Evolutionary conservation across 2,329 filamentous ascomycete genomes (phyloP), one percentile per base, ranked within the genome.

Genomic region (Phaeosphaeriaceae sp.): DNA sequence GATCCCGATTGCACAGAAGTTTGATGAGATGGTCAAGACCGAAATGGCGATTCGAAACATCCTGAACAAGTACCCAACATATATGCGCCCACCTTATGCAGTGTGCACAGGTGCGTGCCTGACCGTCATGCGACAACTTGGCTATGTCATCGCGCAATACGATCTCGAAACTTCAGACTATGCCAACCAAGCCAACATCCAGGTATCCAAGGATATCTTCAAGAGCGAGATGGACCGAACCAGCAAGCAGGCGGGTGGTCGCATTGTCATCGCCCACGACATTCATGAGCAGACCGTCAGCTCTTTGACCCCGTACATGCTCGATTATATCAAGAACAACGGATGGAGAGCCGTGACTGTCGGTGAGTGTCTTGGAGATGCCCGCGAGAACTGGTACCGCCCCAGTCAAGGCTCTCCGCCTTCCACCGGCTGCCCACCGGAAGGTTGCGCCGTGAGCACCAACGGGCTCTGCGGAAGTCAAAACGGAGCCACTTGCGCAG

Each of bases 161-260:
- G 83, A 87, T 59, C 75, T 88, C 40, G 85, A 88, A 67, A 81
- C 85, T 0, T 82, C 85, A 48, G 86, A 88, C 73, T 88, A 86
- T 80, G 81, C 85, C 64, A 79, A 83, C 40, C 69, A 79, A 55
- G 65, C 73, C 52, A 59, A 73, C 50, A 40, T 63, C 50, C 47
- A 65, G 49, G 53, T 45, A 33, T 48, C 60, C 17, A 51, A 54
- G 17, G 57, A 63, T n/a, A 55, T 52, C 53, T 63, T 63, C 47
- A 55, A 46, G 19, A 49, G 53, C 1, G 58, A 54, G 41, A 42
- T 63, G 7, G 59, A 57, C 13, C 40, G 50, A 21, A 20, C 21
- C 15, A 25, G 24, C 13, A 33, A 21, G 20, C 31, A 20, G 25
- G n/a, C n/a, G n/a, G 42, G 62, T 7, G 41, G 54, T 21, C 59